Evolutionary conservation across 495 filamentous ascomycete genomes (phyloP), one percentile per base, ranked within the genome.

Genomic region (Daldinia vernicosa): DNA sequence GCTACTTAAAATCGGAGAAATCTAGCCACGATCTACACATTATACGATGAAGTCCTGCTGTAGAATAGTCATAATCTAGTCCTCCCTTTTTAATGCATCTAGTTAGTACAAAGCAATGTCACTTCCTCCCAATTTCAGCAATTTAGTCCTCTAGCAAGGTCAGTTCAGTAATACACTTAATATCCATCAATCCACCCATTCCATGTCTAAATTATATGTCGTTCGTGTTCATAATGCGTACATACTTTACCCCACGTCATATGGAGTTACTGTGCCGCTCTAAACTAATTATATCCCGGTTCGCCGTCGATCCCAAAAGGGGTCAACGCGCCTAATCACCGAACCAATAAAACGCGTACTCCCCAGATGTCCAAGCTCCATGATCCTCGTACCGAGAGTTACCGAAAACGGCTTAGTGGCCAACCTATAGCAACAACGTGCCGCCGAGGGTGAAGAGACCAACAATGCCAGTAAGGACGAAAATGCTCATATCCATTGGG

Each of bases 371-470:
- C 60, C 24, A 33, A 33, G 32, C 56, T 54, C 33, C 32, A 33
- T 33, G 22, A 19, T 58, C 47, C 19, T 35, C 28, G 39, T 8
- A 17, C 9, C 51, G n/a, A 50, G 30, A 52, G 15, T 22, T 15
- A 60, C 7, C n/a, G 24, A 28, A 54, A 39, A 51, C 19, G 53
- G 35, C 9, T 11, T 7, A 47, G 33, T 55, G 26, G 6, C 33
- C 15, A 43, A 43, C 69, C 76, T 85, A 91, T 74, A 92, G 74
- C 24, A 94, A 72, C 39, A 89, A 76, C 33, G 90, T 88, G 33
- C 92, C 92, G 50, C 90, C 81, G 22, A 94, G 58, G 22, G 88
- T 88, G 53, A 90, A 90, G 24, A 85, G 51, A 7, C 86, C 68
- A 17, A 88, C 88, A 40, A 89, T 74, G 3, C 84, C 75, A 4